Evolutionary conservation across 805 yeast species (phyloP), one percentile per base, ranked within the genome.

Genomic region (Ogataea ganodermae): DNA sequence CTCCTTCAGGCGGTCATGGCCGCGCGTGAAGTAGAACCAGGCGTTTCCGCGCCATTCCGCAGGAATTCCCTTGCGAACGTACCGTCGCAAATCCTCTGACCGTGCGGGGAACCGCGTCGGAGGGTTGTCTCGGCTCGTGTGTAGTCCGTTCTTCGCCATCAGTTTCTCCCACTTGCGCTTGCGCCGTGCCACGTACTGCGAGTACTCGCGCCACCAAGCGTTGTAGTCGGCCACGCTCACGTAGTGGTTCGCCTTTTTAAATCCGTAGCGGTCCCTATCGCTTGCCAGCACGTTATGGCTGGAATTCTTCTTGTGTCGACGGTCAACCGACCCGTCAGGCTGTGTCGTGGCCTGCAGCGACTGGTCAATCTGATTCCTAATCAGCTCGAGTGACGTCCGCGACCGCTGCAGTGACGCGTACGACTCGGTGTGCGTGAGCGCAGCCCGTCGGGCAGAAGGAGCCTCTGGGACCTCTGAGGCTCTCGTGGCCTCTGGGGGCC

Each of bases 31-130:
- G 71, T 82, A 84, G 75, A 94, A 92, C 99, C 99, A 92, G 0
- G 97, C 97, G 55, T 80, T 79, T 1, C 99, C 99, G 55, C 99
- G 73, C 97, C 97, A 92, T 62, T 89, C 97, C 0, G 96, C 91
- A 0, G 99, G 98, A 9, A 92, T 84, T 10, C 99, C 99, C 63
- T 87, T 87, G 46, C 97, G 77, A 10, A 94, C 80, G 59, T 88
- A 84, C 49, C 95, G 77, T 60, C 86, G 85, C 53, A 89, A 72
- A 56, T 86, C 89, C 49, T 84, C 91, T 3, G 90, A 84, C 50
- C 78, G 78, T 1, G 92, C 81, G 0, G 96, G 96, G 55, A 85
- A 89, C 53, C 89, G 66, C 0, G 73, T 68, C 1, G 95, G 94
- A 8, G 62, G 50, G 6, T 65, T 67, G 27, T 75, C 80, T 38